Base-by-base conservation (phyloP, 2,329 filamentous ascomycete species). In the Hymenotorrendiella dingleyae region DNA sequence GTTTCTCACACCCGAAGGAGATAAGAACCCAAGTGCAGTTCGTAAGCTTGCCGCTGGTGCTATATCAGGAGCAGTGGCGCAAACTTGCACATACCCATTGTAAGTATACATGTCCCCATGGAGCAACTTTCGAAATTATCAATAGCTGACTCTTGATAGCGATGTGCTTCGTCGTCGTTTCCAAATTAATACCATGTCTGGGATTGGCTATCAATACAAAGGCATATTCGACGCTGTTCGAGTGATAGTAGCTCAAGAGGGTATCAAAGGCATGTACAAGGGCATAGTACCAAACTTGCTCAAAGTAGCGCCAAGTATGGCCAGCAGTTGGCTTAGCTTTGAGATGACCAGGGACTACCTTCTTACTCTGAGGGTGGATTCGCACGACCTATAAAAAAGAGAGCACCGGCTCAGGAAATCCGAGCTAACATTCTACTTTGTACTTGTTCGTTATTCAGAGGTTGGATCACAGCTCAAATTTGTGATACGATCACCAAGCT, bases 41-140 rank as follows among this genome's bases (percentile, higher is more conserved):
- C 81, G 91, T 41, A 98, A 97, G 62, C 73, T 98, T 30, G 75
- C 82, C 21, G 91, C 93, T 4, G 93, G 93, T 44, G 93, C 93
- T 11, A 79, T 97, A 40, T 95, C 90, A n/a, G 93, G 93, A 28
- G 93, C 88, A 21, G 86, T 98, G 40, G 93, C 93, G 30, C 93
- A 98, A 64, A 97, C 91, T 2, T 95, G 86, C 74, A 98, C 93
- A 60, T 98, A 98, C 67, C 93, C 93, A 48, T 96, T 98, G 86
- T 94, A 67, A 76, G 86, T 69, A 29, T 7, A 21, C 23, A 8
- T 39, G 28, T 26, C 45, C 16, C 16, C 19, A 14, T 17, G 12
- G 10, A 14, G 3, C 3, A n/a, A 21, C n/a, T n/a, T 39, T 11
- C 9, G 19, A 21, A 22, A 21, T 11, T 20, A 45, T n/a, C n/a